Conservation (phyloP, 2,329 filamentous ascomycete genomes). For the Colletotrichum sp. region DNA sequence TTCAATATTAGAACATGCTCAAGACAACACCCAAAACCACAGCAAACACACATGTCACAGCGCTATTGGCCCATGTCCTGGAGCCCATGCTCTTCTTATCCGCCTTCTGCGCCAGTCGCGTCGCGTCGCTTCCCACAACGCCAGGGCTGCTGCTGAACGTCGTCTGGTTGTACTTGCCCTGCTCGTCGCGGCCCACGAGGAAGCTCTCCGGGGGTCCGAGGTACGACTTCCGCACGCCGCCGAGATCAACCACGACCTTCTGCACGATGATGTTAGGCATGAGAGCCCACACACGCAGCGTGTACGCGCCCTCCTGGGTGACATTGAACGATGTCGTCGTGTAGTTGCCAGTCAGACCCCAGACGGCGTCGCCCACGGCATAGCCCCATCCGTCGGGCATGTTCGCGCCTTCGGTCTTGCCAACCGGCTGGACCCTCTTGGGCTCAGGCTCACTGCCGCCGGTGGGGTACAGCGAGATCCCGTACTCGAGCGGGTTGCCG, state of each 20-base stretch:
- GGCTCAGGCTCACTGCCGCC: constrained; percentile 32
- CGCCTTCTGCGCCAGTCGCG: background rate
- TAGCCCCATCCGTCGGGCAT: constrained; percentile 47
- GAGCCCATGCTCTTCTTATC: background rate
- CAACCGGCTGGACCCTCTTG: constrained; percentile 44
- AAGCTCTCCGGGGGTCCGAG: constrained; percentile 63
- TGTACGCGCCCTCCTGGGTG: constrained; percentile 48
- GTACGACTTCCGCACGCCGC: constrained; percentile 58
- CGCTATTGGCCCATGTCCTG: background rate
- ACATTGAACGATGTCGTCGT: constrained; percentile 50
- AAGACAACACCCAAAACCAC: background rate
- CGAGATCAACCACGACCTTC: constrained; percentile 61
- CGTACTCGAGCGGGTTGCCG: constrained; percentile 54
- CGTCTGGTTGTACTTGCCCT: constrained; percentile 39
- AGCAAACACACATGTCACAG: background rate
- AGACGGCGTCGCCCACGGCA: constrained; percentile 50
- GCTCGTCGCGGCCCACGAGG: constrained; percentile 42
- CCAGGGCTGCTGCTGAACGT: constrained; percentile 35
- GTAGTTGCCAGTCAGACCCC: constrained; percentile 48
- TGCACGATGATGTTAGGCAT: constrained; percentile 59
- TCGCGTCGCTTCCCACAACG: constrained; percentile 10
- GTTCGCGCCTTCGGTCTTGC: constrained; percentile 41
- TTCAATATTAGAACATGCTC: background rate
- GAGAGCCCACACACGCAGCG: constrained; percentile 54
- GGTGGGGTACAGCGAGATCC: constrained; percentile 48